phyloP scores from a whole-genome alignment of 208 protist species.

The Leishmania lainsoni region DNA sequence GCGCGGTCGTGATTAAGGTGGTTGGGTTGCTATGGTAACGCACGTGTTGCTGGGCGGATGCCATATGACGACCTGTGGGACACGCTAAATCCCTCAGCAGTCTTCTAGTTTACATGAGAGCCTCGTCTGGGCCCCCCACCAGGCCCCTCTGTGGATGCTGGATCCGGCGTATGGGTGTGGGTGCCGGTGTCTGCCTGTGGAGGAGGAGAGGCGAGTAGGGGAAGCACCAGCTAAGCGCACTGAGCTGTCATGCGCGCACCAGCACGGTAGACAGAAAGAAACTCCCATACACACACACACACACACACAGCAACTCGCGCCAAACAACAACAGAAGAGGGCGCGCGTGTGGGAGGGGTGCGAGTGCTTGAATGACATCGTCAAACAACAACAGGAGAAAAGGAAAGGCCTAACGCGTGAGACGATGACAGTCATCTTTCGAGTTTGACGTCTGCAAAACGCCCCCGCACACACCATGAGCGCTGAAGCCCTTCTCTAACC shows the following conservation, averaged over 20 bases:
- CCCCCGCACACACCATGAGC: background rate
- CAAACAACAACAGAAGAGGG: background rate
- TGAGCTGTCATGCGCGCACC: background rate
- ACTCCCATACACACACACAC: background rate
- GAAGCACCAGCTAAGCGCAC: background rate
- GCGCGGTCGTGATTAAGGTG: background rate
- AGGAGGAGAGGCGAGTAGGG: background rate
- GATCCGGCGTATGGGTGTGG: background rate
- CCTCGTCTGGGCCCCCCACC: background rate
- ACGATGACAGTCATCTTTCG: background rate
- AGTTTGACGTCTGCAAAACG: background rate
- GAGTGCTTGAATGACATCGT: constrained; percentile 1
- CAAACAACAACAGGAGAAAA: background rate
- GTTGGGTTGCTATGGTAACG: background rate
- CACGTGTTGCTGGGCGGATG: background rate
- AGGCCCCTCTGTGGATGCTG: background rate
- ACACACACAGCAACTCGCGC: background rate
- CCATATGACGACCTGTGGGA: background rate
- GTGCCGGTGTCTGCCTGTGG: background rate
- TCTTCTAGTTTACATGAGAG: background rate
- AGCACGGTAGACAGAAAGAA: background rate
- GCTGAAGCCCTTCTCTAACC: background rate
- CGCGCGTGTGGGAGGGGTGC: background rate
- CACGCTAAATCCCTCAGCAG: background rate
- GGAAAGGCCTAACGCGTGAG: background rate